These are phyloP conservation scores for Xanthoconium stramineum DNA, from an alignment of 768 basidiomycete species.

Conservation along the genomic window DNA sequence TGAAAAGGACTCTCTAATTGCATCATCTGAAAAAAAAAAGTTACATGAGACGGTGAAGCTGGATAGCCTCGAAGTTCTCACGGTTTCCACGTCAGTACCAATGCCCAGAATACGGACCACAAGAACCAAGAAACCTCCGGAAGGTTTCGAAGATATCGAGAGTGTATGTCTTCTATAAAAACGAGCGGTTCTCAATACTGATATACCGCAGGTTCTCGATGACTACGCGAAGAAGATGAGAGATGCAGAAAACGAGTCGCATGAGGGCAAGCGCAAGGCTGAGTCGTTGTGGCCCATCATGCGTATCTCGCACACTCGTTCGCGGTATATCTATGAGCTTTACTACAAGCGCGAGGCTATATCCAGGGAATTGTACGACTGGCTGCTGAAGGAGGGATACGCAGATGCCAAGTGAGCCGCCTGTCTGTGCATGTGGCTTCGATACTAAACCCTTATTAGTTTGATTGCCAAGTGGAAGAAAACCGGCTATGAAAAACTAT, in stretches of 20 bases:
- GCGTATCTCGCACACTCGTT: slow-evolving; percentile 95
- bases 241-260: slow-evolving; percentile 97
- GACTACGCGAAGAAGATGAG: slow-evolving; percentile 99
- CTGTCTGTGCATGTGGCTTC: neutral
- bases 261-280: slow-evolving; percentile 95
- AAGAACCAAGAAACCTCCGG: slow-evolving; percentile 91
- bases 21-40: too few relatives aligned
- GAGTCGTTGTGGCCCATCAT: slow-evolving; percentile 97
- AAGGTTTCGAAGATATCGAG: slow-evolving; percentile 95
- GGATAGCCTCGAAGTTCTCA: slow-evolving; percentile 13
- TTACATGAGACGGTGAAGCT: too few relatives aligned
- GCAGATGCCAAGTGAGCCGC: slow-evolving; percentile 87
- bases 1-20: too few relatives aligned
- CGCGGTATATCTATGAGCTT: slow-evolving; percentile 95
- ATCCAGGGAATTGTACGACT: slow-evolving; percentile 90
- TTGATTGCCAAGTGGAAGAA: slow-evolving; percentile 99
- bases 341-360: slow-evolving; percentile 99
- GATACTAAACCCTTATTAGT: slow-evolving; percentile 39
- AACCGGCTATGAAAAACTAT: slow-evolving; percentile 95
- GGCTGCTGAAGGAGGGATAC: slow-evolving; percentile 96
- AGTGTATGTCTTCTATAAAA: slow-evolving; percentile 41
- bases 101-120: slow-evolving; percentile 96
- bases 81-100: slow-evolving; percentile 10
- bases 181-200: neutral
- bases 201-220: slow-evolving; percentile 71